A percentile compares a stretch with the other conserved stretches of the same genome.
Conservation (phyloP, 73 alveolate genomes). For the Vitrella brassicaformis region DNA sequence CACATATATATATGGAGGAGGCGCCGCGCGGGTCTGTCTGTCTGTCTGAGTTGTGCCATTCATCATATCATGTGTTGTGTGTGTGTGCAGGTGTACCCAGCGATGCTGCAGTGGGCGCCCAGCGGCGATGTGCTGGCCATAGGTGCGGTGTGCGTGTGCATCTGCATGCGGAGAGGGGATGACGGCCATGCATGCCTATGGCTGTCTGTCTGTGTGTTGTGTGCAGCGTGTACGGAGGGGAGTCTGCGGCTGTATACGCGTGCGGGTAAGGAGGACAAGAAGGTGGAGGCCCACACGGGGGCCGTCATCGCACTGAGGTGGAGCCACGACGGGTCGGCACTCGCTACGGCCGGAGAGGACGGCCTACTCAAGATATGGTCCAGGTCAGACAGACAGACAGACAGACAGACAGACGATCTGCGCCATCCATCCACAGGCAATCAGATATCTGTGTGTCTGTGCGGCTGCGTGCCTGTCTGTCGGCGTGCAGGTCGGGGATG, state of each 20-base stretch:
- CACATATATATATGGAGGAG: too few relatives aligned
- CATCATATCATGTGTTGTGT: too few relatives aligned
- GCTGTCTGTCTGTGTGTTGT: conserved; percentile 21
- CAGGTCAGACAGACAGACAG: not conserved
- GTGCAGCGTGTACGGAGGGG: conserved; percentile 50
- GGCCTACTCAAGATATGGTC: conserved; percentile 49
- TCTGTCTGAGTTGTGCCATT: too few relatives aligned
- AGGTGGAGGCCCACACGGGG: conserved; percentile 47
- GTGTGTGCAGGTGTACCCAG: too few relatives aligned
- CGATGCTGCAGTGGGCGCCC: not conserved
- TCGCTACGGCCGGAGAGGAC: conserved; percentile 57
- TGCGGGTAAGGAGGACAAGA: conserved; percentile 52
- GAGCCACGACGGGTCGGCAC: conserved; percentile 55
- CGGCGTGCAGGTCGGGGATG: conserved; percentile 39
- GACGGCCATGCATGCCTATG: not conserved
- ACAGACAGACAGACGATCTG: too few relatives aligned
- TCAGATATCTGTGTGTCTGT: too few relatives aligned
- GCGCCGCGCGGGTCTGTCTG: too few relatives aligned
- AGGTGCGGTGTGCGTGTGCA: not conserved
- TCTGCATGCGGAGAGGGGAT: not conserved
- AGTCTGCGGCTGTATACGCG: conserved; percentile 27
- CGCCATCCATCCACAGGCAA: too few relatives aligned
- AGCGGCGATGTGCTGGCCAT: not conserved
- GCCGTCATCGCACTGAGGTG: conserved; percentile 48
- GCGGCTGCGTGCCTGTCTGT: too few relatives aligned